phyloP scores from a whole-genome alignment of 2,329 filamentous ascomycete species.

The Claviceps spartinae region DNA sequence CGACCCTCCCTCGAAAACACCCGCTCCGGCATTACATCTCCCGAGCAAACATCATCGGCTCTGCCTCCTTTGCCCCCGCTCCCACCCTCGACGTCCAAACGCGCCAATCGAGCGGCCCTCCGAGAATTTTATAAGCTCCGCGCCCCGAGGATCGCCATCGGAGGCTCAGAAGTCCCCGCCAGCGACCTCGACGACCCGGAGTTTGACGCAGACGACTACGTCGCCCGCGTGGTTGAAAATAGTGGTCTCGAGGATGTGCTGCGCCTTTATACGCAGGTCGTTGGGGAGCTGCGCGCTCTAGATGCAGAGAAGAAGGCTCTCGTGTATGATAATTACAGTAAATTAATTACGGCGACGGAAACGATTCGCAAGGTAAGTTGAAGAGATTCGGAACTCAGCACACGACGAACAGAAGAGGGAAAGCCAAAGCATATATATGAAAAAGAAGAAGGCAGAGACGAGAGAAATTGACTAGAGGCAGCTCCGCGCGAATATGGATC shows the following conservation, averaged over 20 bases:
- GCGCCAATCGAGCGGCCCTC: slow-evolving; percentile 69
- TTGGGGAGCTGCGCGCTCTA: slow-evolving; percentile 73
- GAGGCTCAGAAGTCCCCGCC: slow-evolving; percentile 43
- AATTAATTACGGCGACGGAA: slow-evolving; percentile 90
- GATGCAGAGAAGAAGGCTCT: slow-evolving; percentile 94
- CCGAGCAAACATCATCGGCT: slow-evolving; percentile 20
- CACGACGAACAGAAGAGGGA: not conserved
- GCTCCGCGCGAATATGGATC: slow-evolving; percentile 74
- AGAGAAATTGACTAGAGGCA: slow-evolving; percentile 14
- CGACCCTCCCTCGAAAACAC: slow-evolving; percentile 58
- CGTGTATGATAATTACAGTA: slow-evolving; percentile 97
- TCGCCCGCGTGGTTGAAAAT: slow-evolving; percentile 45
- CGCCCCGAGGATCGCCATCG: slow-evolving; percentile 30
- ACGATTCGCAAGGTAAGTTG: slow-evolving; percentile 65
- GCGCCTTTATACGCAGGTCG: slow-evolving; percentile 53
- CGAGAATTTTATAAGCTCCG: slow-evolving; percentile 86
- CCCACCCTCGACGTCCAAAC: slow-evolving; percentile 25
- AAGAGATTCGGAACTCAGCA: not conserved
- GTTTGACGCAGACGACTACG: slow-evolving; percentile 62
- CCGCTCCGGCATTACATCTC: slow-evolving; percentile 46
- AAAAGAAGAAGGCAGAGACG: not conserved
- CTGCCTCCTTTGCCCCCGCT: slow-evolving; percentile 13
- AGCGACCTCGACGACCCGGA: slow-evolving; percentile 60
- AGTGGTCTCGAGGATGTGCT: slow-evolving; percentile 56
- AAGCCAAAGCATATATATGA: not conserved